Evolutionary conservation across 441 rosid genomes (phyloP), one percentile per base, ranked within the genome.

Genomic region (Pelargonium cotyledonis): DNA sequence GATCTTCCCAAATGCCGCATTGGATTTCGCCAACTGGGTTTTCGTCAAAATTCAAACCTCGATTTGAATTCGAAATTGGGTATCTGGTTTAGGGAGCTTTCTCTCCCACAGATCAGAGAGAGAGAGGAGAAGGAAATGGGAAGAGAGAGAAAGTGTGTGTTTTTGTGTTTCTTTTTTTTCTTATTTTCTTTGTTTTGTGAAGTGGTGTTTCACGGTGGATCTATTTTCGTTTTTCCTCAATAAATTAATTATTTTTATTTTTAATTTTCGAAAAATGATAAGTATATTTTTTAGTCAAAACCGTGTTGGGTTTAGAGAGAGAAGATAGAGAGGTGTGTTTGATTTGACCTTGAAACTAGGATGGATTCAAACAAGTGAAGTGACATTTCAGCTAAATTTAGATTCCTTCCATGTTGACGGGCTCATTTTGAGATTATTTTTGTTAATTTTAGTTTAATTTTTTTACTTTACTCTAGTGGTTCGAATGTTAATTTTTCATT

Each of bases 1-100:
- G 85, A 83, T 74, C 88, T 80, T 80, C 74, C 80, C 77, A 72
- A 78, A 84, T 81, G 78, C 88, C 80, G 88, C 96, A 89, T 89
- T 89, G 91, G 86, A 71, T 75, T 76, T 77, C 41, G 35, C 63
- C 63, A 14, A 23, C 23, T 35, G 66, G 44, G 15, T 63, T 63
- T 6, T 38, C 3, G 29, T 63, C 9, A 29, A 18, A 7, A 12
- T 1, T 29, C 26, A 8, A 65, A 2, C 2, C 35, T 29, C 18
- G 35, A 66, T 29, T 70, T 55, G 55, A 68, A 70, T 62, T 79
- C 65, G 71, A 65, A 75, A 72, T 71, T 18, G 70, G 73, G 75
- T 43, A 46, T 35, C 65, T 5, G 64, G 63, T 23, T 31, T 6
- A 26, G 35, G 29, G 16, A 55, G 65, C 46, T 15, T 47, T 55